Percentiles rank a stretch among this genome's conserved stretches.
These are phyloP conservation scores for Cutaneotrichosporon cyanovorans DNA, from an alignment of 1,284 basidiomycete species.

Conservation along the genomic window DNA sequence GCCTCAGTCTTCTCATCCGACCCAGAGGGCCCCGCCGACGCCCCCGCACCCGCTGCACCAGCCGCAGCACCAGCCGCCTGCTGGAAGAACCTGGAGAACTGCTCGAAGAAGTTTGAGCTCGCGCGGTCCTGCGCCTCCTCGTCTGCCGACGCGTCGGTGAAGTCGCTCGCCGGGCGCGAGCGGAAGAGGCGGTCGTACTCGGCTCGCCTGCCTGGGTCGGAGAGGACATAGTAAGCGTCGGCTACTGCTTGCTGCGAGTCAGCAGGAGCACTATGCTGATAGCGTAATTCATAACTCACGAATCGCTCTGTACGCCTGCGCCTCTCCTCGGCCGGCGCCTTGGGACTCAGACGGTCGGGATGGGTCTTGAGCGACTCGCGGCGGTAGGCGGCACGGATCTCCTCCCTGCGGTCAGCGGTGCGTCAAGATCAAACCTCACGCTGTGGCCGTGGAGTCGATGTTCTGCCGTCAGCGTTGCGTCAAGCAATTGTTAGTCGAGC, in stretches of 20 bases:
- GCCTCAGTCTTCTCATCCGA: too few relatives aligned
- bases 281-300: conserved; percentile 38
- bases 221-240: conserved; percentile 93
- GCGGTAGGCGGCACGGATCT: conserved; percentile 45
- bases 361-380: conserved; percentile 59
- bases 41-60: background rate
- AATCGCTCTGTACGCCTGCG: conserved; percentile 71
- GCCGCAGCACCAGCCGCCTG: conserved; percentile 29
- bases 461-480: conserved; percentile 21
- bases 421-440: conserved; percentile 17
- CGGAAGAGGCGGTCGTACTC: conserved; percentile 68
- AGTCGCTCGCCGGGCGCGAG: conserved; percentile 47
- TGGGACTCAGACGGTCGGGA: conserved; percentile 70
- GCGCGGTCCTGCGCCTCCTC: conserved; percentile 53
- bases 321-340: conserved; percentile 64
- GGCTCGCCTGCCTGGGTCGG: conserved; percentile 62
- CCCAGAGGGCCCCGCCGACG: conserved; percentile 1
- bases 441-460: conserved; percentile 31
- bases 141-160: conserved; percentile 30
- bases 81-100: conserved; percentile 64
- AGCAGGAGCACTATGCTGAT: too few relatives aligned
- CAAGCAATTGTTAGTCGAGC: too few relatives aligned
- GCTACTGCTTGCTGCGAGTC: conserved; percentile 62
- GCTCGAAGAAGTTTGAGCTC: conserved; percentile 66
- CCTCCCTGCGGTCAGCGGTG: conserved; percentile 25